Conservation (phyloP, 495 filamentous ascomycete genomes). For the Neurospora sp. region DNA sequence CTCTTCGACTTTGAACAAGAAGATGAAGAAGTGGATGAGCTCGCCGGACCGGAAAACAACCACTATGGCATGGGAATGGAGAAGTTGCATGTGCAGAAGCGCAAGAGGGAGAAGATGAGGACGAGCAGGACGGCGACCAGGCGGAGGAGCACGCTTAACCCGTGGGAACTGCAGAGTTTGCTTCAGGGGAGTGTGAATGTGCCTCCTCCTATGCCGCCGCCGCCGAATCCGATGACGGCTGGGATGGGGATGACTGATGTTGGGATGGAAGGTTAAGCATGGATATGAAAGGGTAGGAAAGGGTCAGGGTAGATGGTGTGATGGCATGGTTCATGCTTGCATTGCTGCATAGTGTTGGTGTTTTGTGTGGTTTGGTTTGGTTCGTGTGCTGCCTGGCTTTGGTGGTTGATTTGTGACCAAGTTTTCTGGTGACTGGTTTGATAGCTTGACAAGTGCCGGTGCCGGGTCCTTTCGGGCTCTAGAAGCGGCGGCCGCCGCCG, state of each 20-base stretch:
- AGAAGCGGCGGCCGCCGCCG: not conserved
- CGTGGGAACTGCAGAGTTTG: conserved; percentile 54
- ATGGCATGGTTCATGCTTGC: not conserved
- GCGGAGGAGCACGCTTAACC: conserved; percentile 59
- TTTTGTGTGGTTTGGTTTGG: not conserved
- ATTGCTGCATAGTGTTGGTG: not conserved
- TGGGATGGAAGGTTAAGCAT: not conserved
- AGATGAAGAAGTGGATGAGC: conserved; percentile 15
- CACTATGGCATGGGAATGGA: not conserved
- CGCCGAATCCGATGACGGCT: not conserved
- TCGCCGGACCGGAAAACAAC: conserved; percentile 7
- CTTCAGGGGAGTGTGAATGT: conserved; percentile 13
- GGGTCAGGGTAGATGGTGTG: not conserved
- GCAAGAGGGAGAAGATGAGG: conserved; percentile 26
- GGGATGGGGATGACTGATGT: not conserved
- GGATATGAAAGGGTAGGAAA: not conserved
- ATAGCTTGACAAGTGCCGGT: not conserved
- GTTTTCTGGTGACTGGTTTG: not conserved
- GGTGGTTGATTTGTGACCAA: not conserved
- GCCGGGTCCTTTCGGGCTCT: not conserved
- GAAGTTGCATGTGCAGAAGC: conserved; percentile 28
- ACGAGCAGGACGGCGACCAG: conserved; percentile 40
- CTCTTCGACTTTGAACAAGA: not conserved
- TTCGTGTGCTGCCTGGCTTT: not conserved
- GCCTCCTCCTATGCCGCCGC: not conserved